Conservation (phyloP, 805 yeast species). For the Torulaspora maleeae region DNA sequence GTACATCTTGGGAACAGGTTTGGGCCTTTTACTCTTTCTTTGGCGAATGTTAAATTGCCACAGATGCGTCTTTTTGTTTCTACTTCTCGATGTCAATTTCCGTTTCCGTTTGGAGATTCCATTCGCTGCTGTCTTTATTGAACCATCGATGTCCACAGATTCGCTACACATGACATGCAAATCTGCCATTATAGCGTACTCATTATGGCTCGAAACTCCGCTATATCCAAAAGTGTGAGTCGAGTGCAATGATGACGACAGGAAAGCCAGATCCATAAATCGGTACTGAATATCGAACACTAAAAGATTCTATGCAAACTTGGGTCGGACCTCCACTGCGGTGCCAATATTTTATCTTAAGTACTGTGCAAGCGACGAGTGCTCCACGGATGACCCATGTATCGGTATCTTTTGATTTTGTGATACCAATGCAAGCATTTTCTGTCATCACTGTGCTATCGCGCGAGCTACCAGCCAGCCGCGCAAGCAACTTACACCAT, state of each 20-base stretch:
- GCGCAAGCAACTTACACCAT: not conserved
- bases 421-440: not conserved
- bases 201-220: not conserved
- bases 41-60: constrained; percentile 8
- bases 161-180: no score
- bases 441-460: not conserved
- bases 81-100: not conserved
- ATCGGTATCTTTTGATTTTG: not conserved
- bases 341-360: not conserved
- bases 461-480: not conserved
- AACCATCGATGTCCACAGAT: not conserved
- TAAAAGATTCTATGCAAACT: not conserved
- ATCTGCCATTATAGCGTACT: no score
- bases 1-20: constrained; percentile 5
- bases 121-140: not conserved
- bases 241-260: constrained; percentile 1
- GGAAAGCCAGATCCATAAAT: not conserved
- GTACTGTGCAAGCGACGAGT: not conserved
- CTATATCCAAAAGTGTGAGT: not conserved
- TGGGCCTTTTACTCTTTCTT: constrained; percentile 10
- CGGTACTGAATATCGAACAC: not conserved
- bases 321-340: not conserved
- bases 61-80: constrained; percentile 14
- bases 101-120: not conserved
- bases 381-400: not conserved